These are phyloP conservation scores for Akanthomyces dipterigenus DNA, from an alignment of 2,329 filamentous ascomycete genomes.

Conservation along the genomic window DNA sequence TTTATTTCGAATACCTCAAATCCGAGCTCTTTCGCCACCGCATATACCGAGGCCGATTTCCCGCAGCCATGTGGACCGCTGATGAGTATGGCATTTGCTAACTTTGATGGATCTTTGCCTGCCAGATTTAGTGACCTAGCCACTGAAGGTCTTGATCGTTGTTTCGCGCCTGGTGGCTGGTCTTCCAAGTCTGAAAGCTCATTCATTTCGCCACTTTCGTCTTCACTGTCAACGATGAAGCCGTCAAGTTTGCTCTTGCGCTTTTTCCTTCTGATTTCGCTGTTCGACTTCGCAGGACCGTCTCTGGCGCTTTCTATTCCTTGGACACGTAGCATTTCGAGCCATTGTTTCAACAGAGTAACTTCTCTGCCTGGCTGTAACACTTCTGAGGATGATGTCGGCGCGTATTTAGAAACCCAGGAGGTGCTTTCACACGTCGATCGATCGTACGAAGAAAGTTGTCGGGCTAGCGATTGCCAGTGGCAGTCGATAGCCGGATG, in stretches of 20 bases:
- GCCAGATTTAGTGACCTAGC: constrained; percentile 37
- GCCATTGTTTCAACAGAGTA: constrained; percentile 69
- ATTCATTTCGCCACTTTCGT: constrained; percentile 64
- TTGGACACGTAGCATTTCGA: constrained; percentile 67
- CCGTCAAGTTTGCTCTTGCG: constrained; percentile 70
- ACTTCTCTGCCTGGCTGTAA: constrained; percentile 69
- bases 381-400: constrained; percentile 60
- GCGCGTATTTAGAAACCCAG: constrained; percentile 85
- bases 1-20: constrained; percentile 97
- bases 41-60: constrained; percentile 88
- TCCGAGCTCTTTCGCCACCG: constrained; percentile 82
- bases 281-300: constrained; percentile 19
- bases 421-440: constrained; percentile 64
- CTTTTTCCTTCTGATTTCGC: constrained; percentile 50
- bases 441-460: constrained; percentile 72
- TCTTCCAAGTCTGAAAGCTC: constrained; percentile 51
- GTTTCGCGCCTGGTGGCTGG: constrained; percentile 21
- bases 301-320: constrained; percentile 60
- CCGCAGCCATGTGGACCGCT: constrained; percentile 87
- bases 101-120: constrained; percentile 35
- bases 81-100: constrained; percentile 74
- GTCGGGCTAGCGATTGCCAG: constrained; percentile 51
- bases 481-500: constrained; percentile 57
- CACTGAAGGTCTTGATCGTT: constrained; percentile 42
- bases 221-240: constrained; percentile 73